A percentile compares a stretch with the other conserved stretches of the same genome.
These are phyloP conservation scores for Collybia sordida DNA, from an alignment of 768 basidiomycete species.

Conservation along the genomic window DNA sequence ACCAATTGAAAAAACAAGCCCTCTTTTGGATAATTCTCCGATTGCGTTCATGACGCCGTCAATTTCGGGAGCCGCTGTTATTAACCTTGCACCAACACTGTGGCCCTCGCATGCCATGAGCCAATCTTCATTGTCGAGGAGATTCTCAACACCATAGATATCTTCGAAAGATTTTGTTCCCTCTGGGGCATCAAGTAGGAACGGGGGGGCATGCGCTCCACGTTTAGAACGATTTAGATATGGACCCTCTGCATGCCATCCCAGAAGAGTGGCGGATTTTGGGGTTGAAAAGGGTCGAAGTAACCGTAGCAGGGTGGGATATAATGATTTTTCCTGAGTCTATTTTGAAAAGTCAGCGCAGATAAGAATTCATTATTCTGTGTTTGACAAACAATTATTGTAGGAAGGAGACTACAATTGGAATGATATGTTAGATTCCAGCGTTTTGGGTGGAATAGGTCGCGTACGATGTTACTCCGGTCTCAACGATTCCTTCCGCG, in stretches of 20 bases:
- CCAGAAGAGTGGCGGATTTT: conserved; percentile 70
- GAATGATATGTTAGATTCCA: too few relatives aligned
- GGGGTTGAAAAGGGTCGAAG: conserved; percentile 67
- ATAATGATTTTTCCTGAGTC: conserved; percentile 79
- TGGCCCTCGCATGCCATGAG: conserved; percentile 47
- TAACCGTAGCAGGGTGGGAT: conserved; percentile 67
- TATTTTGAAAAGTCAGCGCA: conserved; percentile 22
- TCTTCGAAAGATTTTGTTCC: conserved; percentile 70
- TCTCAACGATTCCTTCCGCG: conserved; percentile 78
- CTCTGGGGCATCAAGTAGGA: conserved; percentile 60
- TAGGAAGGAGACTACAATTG: conserved; percentile 52
- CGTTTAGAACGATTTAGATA: conserved; percentile 82
- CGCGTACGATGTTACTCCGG: conserved; percentile 84
- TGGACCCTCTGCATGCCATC: conserved; percentile 92
- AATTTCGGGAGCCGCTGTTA: conserved; percentile 88
- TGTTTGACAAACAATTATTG: conserved; percentile 59
- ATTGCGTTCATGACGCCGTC: conserved; percentile 78
- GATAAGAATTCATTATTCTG: not conserved
- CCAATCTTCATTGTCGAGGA: conserved; percentile 69
- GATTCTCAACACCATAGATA: conserved; percentile 68
- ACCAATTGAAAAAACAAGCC: conserved; percentile 82
- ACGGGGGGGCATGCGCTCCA: conserved; percentile 76
- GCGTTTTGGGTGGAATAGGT: not conserved
- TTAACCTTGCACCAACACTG: conserved; percentile 66
- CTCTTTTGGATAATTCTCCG: conserved; percentile 54